Evolutionary conservation across 2,329 filamentous ascomycete genomes (phyloP).

Genomic region (Leptographium flavum): DNA sequence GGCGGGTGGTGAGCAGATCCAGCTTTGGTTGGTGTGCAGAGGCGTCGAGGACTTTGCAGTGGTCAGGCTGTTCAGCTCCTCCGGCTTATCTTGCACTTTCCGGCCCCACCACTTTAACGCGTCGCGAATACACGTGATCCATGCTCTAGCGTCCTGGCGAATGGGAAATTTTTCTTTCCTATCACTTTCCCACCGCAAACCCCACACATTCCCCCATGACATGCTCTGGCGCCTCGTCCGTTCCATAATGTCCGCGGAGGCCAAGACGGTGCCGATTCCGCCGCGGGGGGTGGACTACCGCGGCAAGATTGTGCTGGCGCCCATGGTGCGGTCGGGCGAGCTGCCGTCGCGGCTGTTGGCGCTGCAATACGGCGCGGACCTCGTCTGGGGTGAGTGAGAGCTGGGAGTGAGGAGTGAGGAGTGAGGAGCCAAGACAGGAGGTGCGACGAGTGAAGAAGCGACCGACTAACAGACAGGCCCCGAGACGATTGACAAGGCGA

Average conservation of each 20-base stretch:
- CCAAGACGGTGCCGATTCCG: constrained; percentile 69
- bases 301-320: constrained; percentile 84
- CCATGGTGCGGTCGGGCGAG: constrained; percentile 97
- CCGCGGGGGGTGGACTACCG: constrained; percentile 83
- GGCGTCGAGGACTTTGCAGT: neutral
- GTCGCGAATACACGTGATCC: neutral
- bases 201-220: constrained; percentile 1
- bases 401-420: neutral
- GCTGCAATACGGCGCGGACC: constrained; percentile 86
- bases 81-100: neutral
- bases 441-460: neutral
- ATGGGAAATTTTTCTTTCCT: neutral
- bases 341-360: constrained; percentile 77
- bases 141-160: neutral
- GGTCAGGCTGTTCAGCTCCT: too few species aligned
- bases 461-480: constrained; percentile 42
- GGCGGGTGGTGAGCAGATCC: neutral
- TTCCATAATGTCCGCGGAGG: constrained; percentile 42
- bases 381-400: constrained; percentile 68
- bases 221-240: constrained; percentile 19
- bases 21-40: neutral
- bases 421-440: too few species aligned
- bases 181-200: neutral
- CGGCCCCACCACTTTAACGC: neutral
- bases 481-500: constrained; percentile 81